Conservation (phyloP, 495 filamentous ascomycete species). For the Neurospora intermedia region DNA sequence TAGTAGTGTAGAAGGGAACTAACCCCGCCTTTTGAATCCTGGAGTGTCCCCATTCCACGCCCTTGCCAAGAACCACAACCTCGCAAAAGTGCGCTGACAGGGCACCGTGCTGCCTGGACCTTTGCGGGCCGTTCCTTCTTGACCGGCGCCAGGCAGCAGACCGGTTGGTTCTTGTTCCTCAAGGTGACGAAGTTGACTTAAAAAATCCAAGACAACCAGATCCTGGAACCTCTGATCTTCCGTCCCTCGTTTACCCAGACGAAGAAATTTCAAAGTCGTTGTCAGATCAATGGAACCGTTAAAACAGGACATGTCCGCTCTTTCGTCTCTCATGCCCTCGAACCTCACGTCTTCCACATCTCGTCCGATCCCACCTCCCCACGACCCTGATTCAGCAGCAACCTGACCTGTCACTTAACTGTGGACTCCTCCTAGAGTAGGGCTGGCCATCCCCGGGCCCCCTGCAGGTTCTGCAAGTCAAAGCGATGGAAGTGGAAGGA, state of each 20-base stretch:
- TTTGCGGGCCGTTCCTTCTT: not conserved
- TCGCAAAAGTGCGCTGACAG: not conserved
- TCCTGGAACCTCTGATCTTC: not conserved
- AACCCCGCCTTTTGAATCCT: not conserved
- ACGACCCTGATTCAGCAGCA: not conserved
- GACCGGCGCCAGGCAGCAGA: not conserved
- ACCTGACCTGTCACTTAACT: not conserved
- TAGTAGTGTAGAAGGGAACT: too few species aligned
- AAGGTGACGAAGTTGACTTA: not conserved
- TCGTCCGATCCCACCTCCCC: not conserved
- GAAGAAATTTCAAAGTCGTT: not conserved
- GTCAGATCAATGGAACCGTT: too few species aligned
- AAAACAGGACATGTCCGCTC: too few species aligned
- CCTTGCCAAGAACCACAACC: not conserved
- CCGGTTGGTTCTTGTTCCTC: not conserved
- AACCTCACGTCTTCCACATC: not conserved
- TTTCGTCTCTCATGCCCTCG: not conserved
- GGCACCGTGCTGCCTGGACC: not conserved
- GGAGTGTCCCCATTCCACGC: not conserved
- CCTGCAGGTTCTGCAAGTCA: not conserved
- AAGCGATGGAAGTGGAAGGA: not conserved
- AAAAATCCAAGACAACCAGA: not conserved
- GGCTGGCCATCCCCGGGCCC: not conserved
- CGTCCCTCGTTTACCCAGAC: not conserved
- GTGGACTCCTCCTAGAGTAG: not conserved